These are phyloP conservation scores for Arthroderma sp. DNA, from an alignment of 2,329 filamentous ascomycete species.

Conservation along the genomic window DNA sequence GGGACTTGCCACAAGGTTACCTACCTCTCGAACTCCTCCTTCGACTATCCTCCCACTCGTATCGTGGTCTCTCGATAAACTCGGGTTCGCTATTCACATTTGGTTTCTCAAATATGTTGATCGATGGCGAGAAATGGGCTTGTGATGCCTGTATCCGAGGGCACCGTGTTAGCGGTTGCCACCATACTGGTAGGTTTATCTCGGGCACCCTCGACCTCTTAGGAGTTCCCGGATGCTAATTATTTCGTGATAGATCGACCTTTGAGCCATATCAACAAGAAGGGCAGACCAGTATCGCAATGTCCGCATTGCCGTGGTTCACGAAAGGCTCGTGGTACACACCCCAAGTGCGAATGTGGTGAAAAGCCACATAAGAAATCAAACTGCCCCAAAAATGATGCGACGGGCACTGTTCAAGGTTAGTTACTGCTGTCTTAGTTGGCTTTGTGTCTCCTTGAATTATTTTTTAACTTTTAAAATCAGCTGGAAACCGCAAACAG, in stretches of 20 bases:
- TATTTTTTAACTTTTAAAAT: conserved; percentile 1
- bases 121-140: conserved; percentile 15
- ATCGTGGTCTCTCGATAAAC: too few relatives aligned
- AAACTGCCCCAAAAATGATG: conserved; percentile 21
- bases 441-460: not conserved
- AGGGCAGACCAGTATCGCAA: conserved; percentile 93
- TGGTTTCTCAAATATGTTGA: conserved; percentile 9
- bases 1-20: too few relatives aligned
- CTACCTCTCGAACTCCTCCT: too few relatives aligned
- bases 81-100: not conserved
- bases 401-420: conserved; percentile 23
- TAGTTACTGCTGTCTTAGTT: not conserved
- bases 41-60: too few relatives aligned
- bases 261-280: conserved; percentile 90
- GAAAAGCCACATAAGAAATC: conserved; percentile 51
- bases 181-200: conserved; percentile 66
- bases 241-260: conserved; percentile 55
- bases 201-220: not conserved
- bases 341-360: conserved; percentile 93
- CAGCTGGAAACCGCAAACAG: conserved; percentile 8
- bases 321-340: conserved; percentile 89
- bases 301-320: conserved; percentile 91
- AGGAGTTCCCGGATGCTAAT: conserved; percentile 3
- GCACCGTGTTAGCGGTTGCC: conserved; percentile 97
- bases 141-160: conserved; percentile 86